phyloP scores from a whole-genome alignment of 495 filamentous ascomycete species.

The Entonaema liquescens region DNA sequence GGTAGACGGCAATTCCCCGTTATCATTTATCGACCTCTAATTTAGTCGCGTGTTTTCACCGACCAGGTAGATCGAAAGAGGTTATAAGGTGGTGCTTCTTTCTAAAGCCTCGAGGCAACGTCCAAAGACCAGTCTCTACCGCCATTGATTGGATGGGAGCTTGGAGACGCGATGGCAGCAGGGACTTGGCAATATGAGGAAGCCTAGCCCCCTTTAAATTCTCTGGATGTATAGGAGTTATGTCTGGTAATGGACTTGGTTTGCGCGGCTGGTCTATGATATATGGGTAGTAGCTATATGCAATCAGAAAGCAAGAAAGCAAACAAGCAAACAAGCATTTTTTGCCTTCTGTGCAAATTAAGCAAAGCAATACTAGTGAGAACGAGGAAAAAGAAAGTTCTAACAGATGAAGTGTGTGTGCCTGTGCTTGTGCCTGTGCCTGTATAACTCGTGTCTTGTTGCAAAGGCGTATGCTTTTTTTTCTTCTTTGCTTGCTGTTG shows the following conservation, averaged over 20 bases:
- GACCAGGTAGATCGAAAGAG: neutral
- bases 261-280: constrained; percentile 25
- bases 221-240: constrained; percentile 20
- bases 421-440: neutral
- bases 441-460: neutral
- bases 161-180: constrained; percentile 28
- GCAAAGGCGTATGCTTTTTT: neutral
- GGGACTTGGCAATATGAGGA: neutral
- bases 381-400: constrained; percentile 8
- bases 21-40: constrained; percentile 13
- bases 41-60: neutral
- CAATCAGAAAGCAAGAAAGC: too few species aligned
- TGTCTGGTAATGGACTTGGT: constrained; percentile 23
- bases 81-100: neutral
- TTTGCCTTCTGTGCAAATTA: constrained; percentile 13
- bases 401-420: neutral
- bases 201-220: constrained; percentile 2
- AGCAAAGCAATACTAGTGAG: constrained; percentile 17
- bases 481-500: neutral
- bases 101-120: constrained; percentile 16
- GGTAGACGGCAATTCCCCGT: neutral
- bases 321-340: constrained; percentile 10
- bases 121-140: constrained; percentile 34
- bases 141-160: constrained; percentile 36
- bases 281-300: constrained; percentile 23